Base-by-base conservation (phyloP, 2,329 filamentous ascomycete species). In the Colletotrichum sp. region DNA sequence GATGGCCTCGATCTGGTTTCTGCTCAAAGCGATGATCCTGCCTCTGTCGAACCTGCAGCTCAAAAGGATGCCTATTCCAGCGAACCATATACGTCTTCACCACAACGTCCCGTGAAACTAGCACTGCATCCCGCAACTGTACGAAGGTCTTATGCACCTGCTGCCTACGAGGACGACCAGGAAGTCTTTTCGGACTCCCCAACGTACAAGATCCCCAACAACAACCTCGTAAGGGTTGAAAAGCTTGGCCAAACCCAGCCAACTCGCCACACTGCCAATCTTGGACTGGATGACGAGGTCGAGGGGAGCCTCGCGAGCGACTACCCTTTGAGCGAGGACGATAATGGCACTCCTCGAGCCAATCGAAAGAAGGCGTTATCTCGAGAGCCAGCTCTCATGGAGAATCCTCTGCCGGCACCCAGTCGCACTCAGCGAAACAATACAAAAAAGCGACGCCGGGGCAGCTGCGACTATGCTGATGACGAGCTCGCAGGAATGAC, bases 401-500 rank as follows among this genome's bases (percentile, higher is more conserved):
- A 78, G 78, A 81, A 34, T 78, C 80, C 76, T 76, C 80, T 36
- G 72, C 78, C 60, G 16, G 28, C 64, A 13, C 73, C 76, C n/a
- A 62, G 75, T 16, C 16, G 74, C 78, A 18, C 74, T 68, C 30
- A 79, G 72, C 44, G 44, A 16, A 59, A 69, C 6, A 80, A 76
- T 24, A 81, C 83, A 36, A 84, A 79, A 63, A 88, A 87, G 71
- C 88, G 89, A 39, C 85, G 86, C 16, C 86, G 84, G 3, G 82
- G 82, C 44, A 88, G 85, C 74, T 84, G 87, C 34, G 91, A 92
- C 80, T 92, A 92, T 78, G 89, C 92, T 76, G 91, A 92, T 80
- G 87, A 87, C 59, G 85, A 87, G 55, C 85, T 92, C n/a, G 86
- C 86, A 76, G 81, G 82, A 12, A 92, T 92, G 91, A 85, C 85